Evolutionary conservation across 129 eudicot genomes (phyloP), one percentile per base, ranked within the genome.

Genomic region (Arctium lappa): DNA sequence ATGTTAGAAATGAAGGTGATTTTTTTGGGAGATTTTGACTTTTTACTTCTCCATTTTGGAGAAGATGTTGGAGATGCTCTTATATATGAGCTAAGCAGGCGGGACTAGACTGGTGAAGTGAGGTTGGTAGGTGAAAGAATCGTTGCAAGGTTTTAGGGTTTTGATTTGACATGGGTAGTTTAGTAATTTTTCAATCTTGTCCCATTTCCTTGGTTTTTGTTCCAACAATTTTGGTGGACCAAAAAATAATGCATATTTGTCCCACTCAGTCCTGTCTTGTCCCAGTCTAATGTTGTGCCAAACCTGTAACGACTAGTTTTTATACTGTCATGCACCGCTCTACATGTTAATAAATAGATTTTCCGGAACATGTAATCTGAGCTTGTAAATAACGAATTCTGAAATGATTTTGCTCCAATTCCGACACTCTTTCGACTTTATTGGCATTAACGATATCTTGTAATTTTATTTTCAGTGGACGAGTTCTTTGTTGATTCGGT

Each of bases 401-500:
- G 66, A n/a, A 75, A 44, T 27, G 27, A 76, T 76, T 76, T 30
- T 48, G 44, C 39, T 27, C 46, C 78, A 42, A 37, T 10, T 74
- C 18, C 63, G 4, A 27, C 6, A 27, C 65, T 9, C 8, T 53
- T 53, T 60, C 9, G 68, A 60, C 27, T 78, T 44, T 42, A 10
- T 69, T 75, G 11, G 5, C 32, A n/a, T 80, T 74, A 74, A 16
- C 72, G 16, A 37, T 29, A 16, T 69, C 10, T 33, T 33, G 5
- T 69, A 18, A 13, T 70, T 78, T 38, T 74, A 22, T 39, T 78
- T 89, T 69, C 92, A 91, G 95, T 91, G 73, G 95, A 91, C 84
- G 95, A 91, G 83, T 91, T 91, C 88, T 89, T 91, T 76, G 95
- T 89, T 46, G 95, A 89, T 87, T 87, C 92, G 3, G 89, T 85